Evolutionary conservation across 495 filamentous ascomycete species (phyloP).

Genomic region (Chaetomidium leptoderma): DNA sequence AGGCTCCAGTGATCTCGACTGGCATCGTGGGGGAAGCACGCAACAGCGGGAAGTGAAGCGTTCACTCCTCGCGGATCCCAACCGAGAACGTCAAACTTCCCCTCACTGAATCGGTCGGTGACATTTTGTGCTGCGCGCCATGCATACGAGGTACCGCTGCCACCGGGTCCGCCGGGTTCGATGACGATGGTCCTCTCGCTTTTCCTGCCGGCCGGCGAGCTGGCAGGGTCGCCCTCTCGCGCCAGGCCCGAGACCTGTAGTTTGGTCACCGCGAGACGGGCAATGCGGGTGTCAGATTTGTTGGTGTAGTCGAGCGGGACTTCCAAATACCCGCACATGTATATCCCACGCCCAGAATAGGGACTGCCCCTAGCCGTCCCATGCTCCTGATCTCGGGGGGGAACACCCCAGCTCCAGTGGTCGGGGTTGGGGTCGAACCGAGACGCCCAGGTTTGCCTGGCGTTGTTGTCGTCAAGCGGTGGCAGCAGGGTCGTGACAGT

Average conservation of each 20-base stretch:
- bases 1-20: constrained; percentile 43
- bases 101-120: constrained; percentile 37
- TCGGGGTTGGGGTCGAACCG: constrained; percentile 41
- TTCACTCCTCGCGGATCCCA: constrained; percentile 57
- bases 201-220: constrained; percentile 28
- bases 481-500: constrained; percentile 37
- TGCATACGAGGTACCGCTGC: constrained; percentile 40
- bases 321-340: constrained; percentile 45
- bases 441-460: constrained; percentile 35
- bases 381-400: constrained; percentile 7
- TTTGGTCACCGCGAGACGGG: constrained; percentile 43
- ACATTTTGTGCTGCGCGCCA: constrained; percentile 36
- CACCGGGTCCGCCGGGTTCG: constrained; percentile 46
- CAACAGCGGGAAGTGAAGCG: constrained; percentile 43
- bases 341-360: constrained; percentile 41
- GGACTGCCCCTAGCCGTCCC: constrained; percentile 15
- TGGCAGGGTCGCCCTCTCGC: constrained; percentile 12
- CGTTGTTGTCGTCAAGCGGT: constrained; percentile 32
- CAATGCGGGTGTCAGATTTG: constrained; percentile 38
- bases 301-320: constrained; percentile 48
- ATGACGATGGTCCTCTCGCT: constrained; percentile 47
- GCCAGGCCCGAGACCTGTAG: constrained; percentile 44
- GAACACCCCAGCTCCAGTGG: constrained; percentile 45
- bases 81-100: constrained; percentile 48
- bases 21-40: constrained; percentile 47